Conservation (phyloP, 2,329 filamentous ascomycete genomes). For the Curvularia lunata region DNA sequence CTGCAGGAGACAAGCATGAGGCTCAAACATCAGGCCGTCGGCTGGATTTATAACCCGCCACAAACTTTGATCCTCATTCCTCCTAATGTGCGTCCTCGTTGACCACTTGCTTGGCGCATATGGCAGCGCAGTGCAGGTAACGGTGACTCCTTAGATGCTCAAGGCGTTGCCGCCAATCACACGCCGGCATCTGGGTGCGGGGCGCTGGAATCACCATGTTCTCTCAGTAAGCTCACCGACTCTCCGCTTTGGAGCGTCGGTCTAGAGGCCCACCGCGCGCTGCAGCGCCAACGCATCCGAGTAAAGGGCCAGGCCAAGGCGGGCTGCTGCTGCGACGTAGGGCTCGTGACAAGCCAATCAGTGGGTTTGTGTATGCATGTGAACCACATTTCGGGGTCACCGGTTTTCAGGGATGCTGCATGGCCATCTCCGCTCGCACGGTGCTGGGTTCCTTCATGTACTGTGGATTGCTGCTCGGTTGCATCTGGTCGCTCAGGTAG, state of each 20-base stretch:
- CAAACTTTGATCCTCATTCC: conserved; percentile 12
- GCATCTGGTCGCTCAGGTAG: background rate
- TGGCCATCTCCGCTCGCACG: background rate
- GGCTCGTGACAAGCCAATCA: conserved; percentile 34
- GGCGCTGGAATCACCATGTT: conserved; percentile 19
- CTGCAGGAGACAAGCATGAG: conserved; percentile 32
- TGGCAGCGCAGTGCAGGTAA: conserved; percentile 26
- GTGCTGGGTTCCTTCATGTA: conserved; percentile 5
- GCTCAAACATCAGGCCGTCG: conserved; percentile 30
- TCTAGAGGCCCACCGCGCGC: conserved; percentile 30
- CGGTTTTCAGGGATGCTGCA: conserved; percentile 15
- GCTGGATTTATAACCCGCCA: conserved; percentile 26
- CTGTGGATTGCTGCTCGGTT: background rate
- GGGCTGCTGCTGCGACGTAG: conserved; percentile 28
- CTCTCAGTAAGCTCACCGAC: conserved; percentile 42
- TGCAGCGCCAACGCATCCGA: conserved; percentile 46
- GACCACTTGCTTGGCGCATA: conserved; percentile 36
- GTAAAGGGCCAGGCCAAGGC: conserved; percentile 23
- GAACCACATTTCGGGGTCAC: conserved; percentile 34
- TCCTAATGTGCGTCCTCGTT: conserved; percentile 19
- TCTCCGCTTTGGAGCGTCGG: conserved; percentile 26
- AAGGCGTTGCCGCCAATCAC: conserved; percentile 26
- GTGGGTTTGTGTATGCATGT: conserved; percentile 17
- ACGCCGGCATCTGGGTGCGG: conserved; percentile 11
- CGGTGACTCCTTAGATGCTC: conserved; percentile 31